These are phyloP conservation scores for Bretschneidera sinensis DNA, from an alignment of 345 rosid genomes.

Conservation along the genomic window DNA sequence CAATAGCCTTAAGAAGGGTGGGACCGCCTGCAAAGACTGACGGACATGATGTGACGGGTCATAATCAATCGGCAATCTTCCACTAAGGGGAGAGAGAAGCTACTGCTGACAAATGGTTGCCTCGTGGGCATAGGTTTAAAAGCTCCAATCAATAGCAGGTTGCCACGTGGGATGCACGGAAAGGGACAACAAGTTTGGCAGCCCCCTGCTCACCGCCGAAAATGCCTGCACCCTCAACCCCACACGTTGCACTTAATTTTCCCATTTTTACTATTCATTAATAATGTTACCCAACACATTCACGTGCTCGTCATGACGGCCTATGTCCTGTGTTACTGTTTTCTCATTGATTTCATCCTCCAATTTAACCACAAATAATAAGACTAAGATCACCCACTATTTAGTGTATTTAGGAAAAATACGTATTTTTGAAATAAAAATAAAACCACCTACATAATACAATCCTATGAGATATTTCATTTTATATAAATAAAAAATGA, in stretches of 20 bases:
- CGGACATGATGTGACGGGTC: constrained; percentile 40
- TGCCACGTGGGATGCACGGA: constrained; percentile 35
- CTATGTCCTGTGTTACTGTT: too few species aligned
- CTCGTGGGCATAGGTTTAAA: constrained; percentile 25
- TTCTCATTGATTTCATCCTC: too few species aligned
- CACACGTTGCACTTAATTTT: neutral
- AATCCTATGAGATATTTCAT: too few species aligned
- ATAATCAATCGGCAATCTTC: constrained; percentile 35
- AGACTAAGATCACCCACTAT: too few species aligned
- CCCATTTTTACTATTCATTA: neutral
- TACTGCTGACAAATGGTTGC: constrained; percentile 20
- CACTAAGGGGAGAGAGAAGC: neutral
- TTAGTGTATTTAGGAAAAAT: too few species aligned
- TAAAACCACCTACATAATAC: too few species aligned
- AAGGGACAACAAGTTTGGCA: constrained; percentile 24
- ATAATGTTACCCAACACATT: too few species aligned
- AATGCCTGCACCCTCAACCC: constrained; percentile 23
- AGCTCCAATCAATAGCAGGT: constrained; percentile 24
- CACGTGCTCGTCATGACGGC: too few species aligned
- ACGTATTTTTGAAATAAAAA: too few species aligned
- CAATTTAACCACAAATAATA: too few species aligned
- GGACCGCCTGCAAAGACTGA: constrained; percentile 34
- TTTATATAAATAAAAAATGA: too few species aligned
- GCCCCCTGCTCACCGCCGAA: constrained; percentile 24
- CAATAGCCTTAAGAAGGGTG: constrained; percentile 7